Evolutionary conservation across 108 stramenopile species (phyloP).

Genomic region (Conticribra guillardii): DNA sequence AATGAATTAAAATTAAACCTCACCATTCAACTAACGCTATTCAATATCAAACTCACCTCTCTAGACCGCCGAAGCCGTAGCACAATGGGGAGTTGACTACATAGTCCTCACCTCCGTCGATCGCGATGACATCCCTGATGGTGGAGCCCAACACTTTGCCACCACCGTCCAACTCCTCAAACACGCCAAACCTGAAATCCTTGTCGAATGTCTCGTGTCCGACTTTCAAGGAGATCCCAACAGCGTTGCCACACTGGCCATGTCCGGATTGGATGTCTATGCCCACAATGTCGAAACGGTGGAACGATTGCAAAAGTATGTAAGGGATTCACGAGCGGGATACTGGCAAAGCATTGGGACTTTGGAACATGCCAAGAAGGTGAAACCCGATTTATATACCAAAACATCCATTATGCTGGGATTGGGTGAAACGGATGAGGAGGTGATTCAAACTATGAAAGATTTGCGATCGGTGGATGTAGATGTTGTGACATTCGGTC

Average conservation of each 20-base stretch:
- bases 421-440: slow-evolving; percentile 97
- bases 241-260: slow-evolving; percentile 85
- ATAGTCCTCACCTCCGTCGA: slow-evolving; percentile 97
- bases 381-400: slow-evolving; percentile 80
- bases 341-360: slow-evolving; percentile 93
- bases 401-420: slow-evolving; percentile 99
- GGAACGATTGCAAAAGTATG: slow-evolving; percentile 88
- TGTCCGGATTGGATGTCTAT: slow-evolving; percentile 96
- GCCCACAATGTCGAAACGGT: slow-evolving; percentile 99
- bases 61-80: slow-evolving; percentile 87
- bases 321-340: slow-evolving; percentile 91
- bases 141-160: slow-evolving; percentile 96
- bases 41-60: background rate
- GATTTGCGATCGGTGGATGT: slow-evolving; percentile 92
- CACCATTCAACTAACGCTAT: background rate
- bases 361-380: slow-evolving; percentile 88
- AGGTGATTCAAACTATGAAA: slow-evolving; percentile 94
- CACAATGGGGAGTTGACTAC: slow-evolving; percentile 97
- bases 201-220: slow-evolving; percentile 97
- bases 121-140: slow-evolving; percentile 96
- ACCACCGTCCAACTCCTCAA: slow-evolving; percentile 93
- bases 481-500: slow-evolving; percentile 98
- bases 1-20: too few species aligned
- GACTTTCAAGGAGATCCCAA: slow-evolving; percentile 92
- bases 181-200: slow-evolving; percentile 81